These are phyloP conservation scores for Colletotrichum godetiae DNA, from an alignment of 2,329 filamentous ascomycete genomes.

Conservation along the genomic window DNA sequence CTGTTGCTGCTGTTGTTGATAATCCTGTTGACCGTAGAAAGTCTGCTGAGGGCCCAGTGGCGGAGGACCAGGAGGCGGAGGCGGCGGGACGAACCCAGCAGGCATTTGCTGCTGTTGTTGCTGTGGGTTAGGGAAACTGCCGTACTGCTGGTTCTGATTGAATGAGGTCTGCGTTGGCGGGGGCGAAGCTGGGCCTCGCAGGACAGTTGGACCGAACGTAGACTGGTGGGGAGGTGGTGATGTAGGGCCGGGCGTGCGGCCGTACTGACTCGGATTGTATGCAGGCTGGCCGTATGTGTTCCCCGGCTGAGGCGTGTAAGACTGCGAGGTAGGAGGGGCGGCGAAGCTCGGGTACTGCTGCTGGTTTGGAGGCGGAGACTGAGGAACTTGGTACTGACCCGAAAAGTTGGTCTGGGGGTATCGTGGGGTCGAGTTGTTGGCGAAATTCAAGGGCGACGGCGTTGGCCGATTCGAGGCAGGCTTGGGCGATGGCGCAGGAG, in stretches of 20 bases:
- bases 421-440: slow-evolving; percentile 48
- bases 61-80: slow-evolving; percentile 72
- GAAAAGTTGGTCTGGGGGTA: slow-evolving; percentile 67
- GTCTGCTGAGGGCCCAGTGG: slow-evolving; percentile 73
- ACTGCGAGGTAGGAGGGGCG: slow-evolving; percentile 51
- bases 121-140: slow-evolving; percentile 44
- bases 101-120: slow-evolving; percentile 53
- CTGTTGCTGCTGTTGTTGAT: slow-evolving; percentile 45
- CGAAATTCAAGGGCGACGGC: slow-evolving; percentile 50
- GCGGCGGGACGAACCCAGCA: slow-evolving; percentile 70
- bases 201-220: slow-evolving; percentile 54
- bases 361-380: slow-evolving; percentile 64
- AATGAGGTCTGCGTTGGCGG: slow-evolving; percentile 69
- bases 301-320: slow-evolving; percentile 49
- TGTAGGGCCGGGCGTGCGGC: slow-evolving; percentile 66
- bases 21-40: slow-evolving; percentile 56
- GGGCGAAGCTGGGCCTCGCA: slow-evolving; percentile 60
- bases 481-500: slow-evolving; percentile 53
- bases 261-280: slow-evolving; percentile 70
- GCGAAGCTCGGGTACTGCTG: slow-evolving; percentile 56
- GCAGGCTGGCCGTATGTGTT: slow-evolving; percentile 61
- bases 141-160: slow-evolving; percentile 47
- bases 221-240: slow-evolving; percentile 74
- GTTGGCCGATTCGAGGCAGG: slow-evolving; percentile 47
- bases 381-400: slow-evolving; percentile 70